Percentiles rank a stretch among this genome's conserved stretches.
Conservation (phyloP, 441 rosid species). For the Adansonia rubrostipa region DNA sequence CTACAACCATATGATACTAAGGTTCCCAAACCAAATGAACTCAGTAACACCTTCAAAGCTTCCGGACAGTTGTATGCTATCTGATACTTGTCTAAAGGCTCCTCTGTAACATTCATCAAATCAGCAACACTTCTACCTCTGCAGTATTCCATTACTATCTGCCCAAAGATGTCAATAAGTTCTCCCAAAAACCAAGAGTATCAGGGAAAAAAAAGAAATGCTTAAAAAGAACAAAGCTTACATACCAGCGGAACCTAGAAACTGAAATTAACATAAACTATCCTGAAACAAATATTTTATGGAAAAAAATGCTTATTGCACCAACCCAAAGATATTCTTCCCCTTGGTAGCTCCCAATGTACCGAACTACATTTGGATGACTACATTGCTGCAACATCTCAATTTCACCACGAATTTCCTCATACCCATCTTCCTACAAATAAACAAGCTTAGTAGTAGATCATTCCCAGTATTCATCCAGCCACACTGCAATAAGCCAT, state of each 20-base stretch:
- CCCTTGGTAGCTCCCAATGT: conserved; percentile 98
- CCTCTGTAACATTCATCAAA: conserved; percentile 87
- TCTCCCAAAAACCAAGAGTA: conserved; percentile 21
- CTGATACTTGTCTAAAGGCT: conserved; percentile 92
- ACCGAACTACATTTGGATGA: conserved; percentile 96
- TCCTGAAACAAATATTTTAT: conserved; percentile 11
- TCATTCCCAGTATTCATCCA: conserved; percentile 23
- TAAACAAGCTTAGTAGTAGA: conserved; percentile 11
- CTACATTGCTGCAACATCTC: conserved; percentile 99
- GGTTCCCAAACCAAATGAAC: conserved; percentile 25
- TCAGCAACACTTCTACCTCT: conserved; percentile 99
- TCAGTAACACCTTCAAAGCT: conserved; percentile 71
- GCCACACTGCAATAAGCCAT: conserved; percentile 16
- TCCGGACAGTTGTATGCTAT: conserved; percentile 95
- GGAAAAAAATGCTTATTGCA: conserved; percentile 23
- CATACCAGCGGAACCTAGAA: conserved; percentile 21
- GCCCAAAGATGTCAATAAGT: conserved; percentile 50
- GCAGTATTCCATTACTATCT: conserved; percentile 99
- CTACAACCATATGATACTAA: conserved; percentile 9
- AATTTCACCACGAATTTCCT: conserved; percentile 97
- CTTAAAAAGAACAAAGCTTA: conserved; percentile 2
- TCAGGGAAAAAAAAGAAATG: conserved; percentile 17
- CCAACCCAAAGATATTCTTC: conserved; percentile 99
- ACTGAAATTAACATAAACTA: conserved; percentile 4
- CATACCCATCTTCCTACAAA: conserved; percentile 94